phyloP scores from a whole-genome alignment of 306 rosid genomes.

The Castanopsis chinensis region DNA sequence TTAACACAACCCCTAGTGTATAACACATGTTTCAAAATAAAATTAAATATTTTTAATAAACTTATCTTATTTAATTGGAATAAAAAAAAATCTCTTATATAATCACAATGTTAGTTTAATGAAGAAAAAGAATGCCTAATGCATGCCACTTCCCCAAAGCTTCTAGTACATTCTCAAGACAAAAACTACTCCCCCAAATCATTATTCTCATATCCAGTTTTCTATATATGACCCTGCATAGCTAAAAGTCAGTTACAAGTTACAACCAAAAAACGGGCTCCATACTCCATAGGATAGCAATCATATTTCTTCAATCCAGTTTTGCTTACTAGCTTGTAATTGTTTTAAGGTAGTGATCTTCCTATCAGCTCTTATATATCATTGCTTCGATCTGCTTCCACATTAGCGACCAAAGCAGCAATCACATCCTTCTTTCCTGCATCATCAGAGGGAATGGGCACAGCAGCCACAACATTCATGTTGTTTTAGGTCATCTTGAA shows the following conservation, averaged over 20 bases:
- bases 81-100: too few relatives aligned
- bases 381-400: conserved; percentile 54
- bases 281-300: neutral
- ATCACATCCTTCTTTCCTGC: conserved; percentile 75
- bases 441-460: conserved; percentile 74
- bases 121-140: conserved; percentile 31
- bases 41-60: too few relatives aligned
- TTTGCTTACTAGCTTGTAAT: conserved; percentile 64
- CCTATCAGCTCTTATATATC: conserved; percentile 80
- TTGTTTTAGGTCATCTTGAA: conserved; percentile 79
- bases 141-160: conserved; percentile 85
- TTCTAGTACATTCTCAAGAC: conserved; percentile 73
- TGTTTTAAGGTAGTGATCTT: conserved; percentile 86
- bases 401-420: conserved; percentile 78
- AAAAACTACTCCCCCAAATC: conserved; percentile 76
- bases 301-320: conserved; percentile 5
- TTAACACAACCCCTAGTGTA: too few relatives aligned
- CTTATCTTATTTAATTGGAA: too few relatives aligned
- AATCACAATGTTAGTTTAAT: too few relatives aligned
- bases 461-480: conserved; percentile 55
- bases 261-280: conserved; percentile 9
- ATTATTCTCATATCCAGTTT: conserved; percentile 72
- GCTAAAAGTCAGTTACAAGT: conserved; percentile 19
- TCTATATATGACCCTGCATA: conserved; percentile 93
- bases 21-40: too few relatives aligned